Conservation (phyloP, 2,329 filamentous ascomycete genomes). For the Pezicula rhizophila region DNA sequence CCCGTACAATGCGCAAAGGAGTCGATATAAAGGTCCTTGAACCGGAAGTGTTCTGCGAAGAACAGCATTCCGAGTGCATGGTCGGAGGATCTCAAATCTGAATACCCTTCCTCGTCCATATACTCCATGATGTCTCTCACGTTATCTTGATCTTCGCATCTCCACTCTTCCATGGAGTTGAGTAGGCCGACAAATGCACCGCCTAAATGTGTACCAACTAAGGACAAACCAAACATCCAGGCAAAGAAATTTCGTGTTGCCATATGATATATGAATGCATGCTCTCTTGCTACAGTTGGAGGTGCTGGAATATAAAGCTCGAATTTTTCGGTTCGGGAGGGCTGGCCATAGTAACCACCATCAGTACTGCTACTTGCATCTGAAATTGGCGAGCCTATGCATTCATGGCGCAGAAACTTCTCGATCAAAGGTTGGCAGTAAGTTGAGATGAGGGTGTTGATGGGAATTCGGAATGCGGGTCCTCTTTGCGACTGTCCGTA, state of each 20-base stretch:
- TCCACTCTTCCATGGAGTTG: slow-evolving; percentile 57
- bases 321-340: slow-evolving; percentile 14
- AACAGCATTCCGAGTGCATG: slow-evolving; percentile 63
- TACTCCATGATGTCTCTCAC: slow-evolving; percentile 57
- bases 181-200: slow-evolving; percentile 58
- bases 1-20: slow-evolving; percentile 75
- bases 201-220: slow-evolving; percentile 65
- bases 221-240: slow-evolving; percentile 56
- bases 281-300: slow-evolving; percentile 41
- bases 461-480: slow-evolving; percentile 62
- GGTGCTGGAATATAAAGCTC: slow-evolving; percentile 70
- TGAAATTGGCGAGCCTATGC: slow-evolving; percentile 8
- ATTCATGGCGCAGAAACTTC: slow-evolving; percentile 34
- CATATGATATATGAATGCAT: slow-evolving; percentile 57
- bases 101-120: slow-evolving; percentile 63
- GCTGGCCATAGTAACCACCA: slow-evolving; percentile 11
- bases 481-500: slow-evolving; percentile 58
- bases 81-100: slow-evolving; percentile 59
- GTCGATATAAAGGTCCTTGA: slow-evolving; percentile 62
- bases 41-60: slow-evolving; percentile 60
- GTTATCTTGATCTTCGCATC: slow-evolving; percentile 48
- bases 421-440: slow-evolving; percentile 57
- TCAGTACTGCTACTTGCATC: slow-evolving; percentile 7
- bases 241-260: slow-evolving; percentile 72
- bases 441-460: slow-evolving; percentile 48